Percentiles rank a stretch among this genome's conserved stretches.
Evolutionary conservation across 2,329 filamentous ascomycete genomes (phyloP).

Genomic region (Cytospora schulzeri): DNA sequence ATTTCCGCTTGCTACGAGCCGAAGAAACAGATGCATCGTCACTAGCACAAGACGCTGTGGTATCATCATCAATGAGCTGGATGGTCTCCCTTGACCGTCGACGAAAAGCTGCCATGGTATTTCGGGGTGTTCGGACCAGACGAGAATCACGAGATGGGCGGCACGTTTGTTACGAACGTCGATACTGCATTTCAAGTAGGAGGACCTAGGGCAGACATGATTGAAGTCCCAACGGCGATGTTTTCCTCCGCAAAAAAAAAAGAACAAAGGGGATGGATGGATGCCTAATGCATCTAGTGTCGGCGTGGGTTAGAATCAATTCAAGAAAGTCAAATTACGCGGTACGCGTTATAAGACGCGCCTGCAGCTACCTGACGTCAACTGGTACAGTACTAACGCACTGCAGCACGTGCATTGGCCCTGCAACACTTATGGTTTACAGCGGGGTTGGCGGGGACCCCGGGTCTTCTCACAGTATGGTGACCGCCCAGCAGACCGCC

Average conservation of each 20-base stretch:
- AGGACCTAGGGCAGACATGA: background rate
- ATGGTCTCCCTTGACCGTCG: constrained; percentile 9
- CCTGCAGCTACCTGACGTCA: no score
- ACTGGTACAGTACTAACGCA: background rate
- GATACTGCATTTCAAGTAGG: background rate
- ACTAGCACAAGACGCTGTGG: constrained; percentile 29
- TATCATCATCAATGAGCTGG: constrained; percentile 28
- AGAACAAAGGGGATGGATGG: background rate
- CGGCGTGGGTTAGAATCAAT: no score
- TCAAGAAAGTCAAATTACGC: background rate
- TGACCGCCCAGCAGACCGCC: no score
- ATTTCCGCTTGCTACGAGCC: constrained; percentile 13
- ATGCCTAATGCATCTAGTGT: background rate
- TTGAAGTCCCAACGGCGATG: background rate
- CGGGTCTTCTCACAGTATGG: background rate
- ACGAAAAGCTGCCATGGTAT: constrained; percentile 8
- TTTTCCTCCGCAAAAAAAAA: background rate
- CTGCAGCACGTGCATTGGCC: background rate
- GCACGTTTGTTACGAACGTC: background rate
- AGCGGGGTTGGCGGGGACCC: background rate
- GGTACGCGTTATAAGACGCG: background rate
- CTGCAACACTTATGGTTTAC: background rate
- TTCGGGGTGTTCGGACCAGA: background rate
- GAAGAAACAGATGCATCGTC: background rate
- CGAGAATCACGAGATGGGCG: background rate